Evolutionary conservation across 2,329 filamentous ascomycete genomes (phyloP).

Genomic region (Colletotrichum truncatum): DNA sequence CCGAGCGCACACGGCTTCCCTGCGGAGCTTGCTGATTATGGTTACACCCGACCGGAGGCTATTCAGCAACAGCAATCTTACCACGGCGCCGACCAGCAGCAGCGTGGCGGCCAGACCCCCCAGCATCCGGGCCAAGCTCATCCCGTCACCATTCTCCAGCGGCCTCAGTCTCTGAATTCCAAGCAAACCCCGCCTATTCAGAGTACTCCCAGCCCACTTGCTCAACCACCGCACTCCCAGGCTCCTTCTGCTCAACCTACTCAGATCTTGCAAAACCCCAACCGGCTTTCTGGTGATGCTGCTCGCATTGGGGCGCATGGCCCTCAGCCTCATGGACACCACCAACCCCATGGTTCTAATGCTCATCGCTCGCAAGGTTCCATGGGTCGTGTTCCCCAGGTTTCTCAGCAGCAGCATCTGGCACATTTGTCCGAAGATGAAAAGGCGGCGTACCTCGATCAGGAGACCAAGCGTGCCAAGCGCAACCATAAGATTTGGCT

Average conservation of each 20-base stretch:
- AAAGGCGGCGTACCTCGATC: slow-evolving; percentile 82
- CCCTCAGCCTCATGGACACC: slow-evolving; percentile 35
- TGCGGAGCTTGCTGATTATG: slow-evolving; percentile 20
- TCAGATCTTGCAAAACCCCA: slow-evolving; percentile 84
- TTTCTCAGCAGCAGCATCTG: slow-evolving; percentile 67
- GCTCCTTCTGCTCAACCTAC: slow-evolving; percentile 65
- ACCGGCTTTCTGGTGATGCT: slow-evolving; percentile 65
- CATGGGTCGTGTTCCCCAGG: slow-evolving; percentile 63
- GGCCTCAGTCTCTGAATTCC: slow-evolving; percentile 54
- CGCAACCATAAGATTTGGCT: slow-evolving; percentile 98
- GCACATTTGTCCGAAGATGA: slow-evolving; percentile 85
- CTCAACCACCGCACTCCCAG: slow-evolving; percentile 45
- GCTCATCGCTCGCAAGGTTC: slow-evolving; percentile 62
- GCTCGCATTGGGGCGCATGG: slow-evolving; percentile 40
- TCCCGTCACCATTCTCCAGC: slow-evolving; percentile 64
- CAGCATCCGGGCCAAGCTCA: slow-evolving; percentile 52
- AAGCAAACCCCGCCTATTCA: slow-evolving; percentile 49
- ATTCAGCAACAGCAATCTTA: slow-evolving; percentile 26
- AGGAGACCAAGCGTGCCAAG: slow-evolving; percentile 95
- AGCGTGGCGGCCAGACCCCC: slow-evolving; percentile 37
- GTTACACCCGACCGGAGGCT: slow-evolving; percentile 29
- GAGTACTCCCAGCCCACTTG: slow-evolving; percentile 41
- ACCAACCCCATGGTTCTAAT: slow-evolving; percentile 41
- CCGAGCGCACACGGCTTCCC: slow-evolving; percentile 37
- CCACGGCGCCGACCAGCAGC: slow-evolving; percentile 33